Percentiles rank a stretch among this genome's conserved stretches.
Conservation (phyloP, 768 basidiomycete genomes). For the Boletus reticuloceps region DNA sequence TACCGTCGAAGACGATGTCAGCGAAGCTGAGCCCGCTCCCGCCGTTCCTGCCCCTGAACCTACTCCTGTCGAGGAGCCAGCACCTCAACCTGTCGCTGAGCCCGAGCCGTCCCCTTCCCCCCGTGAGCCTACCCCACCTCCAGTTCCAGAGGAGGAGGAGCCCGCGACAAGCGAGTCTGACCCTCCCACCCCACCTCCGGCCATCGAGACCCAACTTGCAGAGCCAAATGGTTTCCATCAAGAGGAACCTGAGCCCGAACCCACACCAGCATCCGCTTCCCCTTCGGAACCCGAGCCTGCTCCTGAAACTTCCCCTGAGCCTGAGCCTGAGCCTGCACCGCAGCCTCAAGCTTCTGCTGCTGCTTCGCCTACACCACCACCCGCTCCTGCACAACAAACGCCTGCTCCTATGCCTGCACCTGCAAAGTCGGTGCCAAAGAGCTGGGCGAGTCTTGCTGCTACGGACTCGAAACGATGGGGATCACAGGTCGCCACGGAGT, state of each 20-base stretch:
- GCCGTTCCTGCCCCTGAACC: slow-evolving; percentile 35
- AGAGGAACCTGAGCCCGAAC: slow-evolving; percentile 34
- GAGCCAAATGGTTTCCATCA: slow-evolving; percentile 42
- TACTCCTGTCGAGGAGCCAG: slow-evolving; percentile 32
- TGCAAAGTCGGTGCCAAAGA: slow-evolving; percentile 57
- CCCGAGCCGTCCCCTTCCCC: slow-evolving; percentile 33
- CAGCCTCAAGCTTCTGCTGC: slow-evolving; percentile 8
- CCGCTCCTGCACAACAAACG: slow-evolving; percentile 26
- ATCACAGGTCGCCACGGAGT: slow-evolving; percentile 71
- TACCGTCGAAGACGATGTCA: slow-evolving; percentile 73
- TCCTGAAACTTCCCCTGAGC: slow-evolving; percentile 18
- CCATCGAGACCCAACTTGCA: slow-evolving; percentile 39
- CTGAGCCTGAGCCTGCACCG: slow-evolving; percentile 18
- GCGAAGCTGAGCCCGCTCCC: slow-evolving; percentile 42
- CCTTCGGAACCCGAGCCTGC: slow-evolving; percentile 26
- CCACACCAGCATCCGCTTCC: slow-evolving; percentile 23
- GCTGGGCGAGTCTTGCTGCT: slow-evolving; percentile 93
- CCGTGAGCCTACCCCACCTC: slow-evolving; percentile 28
- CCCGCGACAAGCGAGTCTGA: slow-evolving; percentile 38
- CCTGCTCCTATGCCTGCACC: slow-evolving; percentile 34
- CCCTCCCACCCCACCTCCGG: slow-evolving; percentile 33
- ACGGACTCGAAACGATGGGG: slow-evolving; percentile 84
- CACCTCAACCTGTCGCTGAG: slow-evolving; percentile 28
- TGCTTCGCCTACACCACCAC: slow-evolving; percentile 30
- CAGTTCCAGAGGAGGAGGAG: slow-evolving; percentile 33